Percentiles rank a stretch among this genome's conserved stretches.
phyloP scores from a whole-genome alignment of 352 stramenopile genomes.

The Pythium plurisporium region DNA sequence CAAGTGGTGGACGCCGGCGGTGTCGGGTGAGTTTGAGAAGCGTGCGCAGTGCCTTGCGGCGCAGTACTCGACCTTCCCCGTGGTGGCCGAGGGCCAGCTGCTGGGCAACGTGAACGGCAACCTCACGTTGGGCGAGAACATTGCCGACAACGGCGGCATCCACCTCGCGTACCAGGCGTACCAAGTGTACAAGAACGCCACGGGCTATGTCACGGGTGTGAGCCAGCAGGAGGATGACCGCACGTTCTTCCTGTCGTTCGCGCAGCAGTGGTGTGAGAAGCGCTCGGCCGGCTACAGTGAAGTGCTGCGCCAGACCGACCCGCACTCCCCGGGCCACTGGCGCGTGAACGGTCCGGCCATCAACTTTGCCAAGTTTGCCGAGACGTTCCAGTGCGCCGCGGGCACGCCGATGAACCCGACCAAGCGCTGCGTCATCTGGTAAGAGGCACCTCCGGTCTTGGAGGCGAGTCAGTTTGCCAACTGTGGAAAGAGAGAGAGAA shows the following conservation, averaged over 20 bases:
- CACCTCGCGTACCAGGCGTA: slow-evolving; percentile 83
- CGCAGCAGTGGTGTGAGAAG: slow-evolving; percentile 65
- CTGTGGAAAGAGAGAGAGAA: neutral
- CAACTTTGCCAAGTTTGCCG: slow-evolving; percentile 60
- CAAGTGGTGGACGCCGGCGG: slow-evolving; percentile 87
- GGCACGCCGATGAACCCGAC: slow-evolving; percentile 64
- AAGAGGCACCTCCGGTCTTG: neutral
- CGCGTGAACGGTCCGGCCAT: slow-evolving; percentile 62
- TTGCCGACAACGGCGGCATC: slow-evolving; percentile 88
- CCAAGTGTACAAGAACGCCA: slow-evolving; percentile 41
- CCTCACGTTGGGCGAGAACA: slow-evolving; percentile 81
- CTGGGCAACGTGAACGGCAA: slow-evolving; percentile 83
- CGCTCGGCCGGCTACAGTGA: slow-evolving; percentile 35
- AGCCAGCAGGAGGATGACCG: slow-evolving; percentile 34
- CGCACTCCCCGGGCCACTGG: slow-evolving; percentile 58
- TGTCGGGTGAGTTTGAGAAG: slow-evolving; percentile 41
- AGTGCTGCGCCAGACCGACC: slow-evolving; percentile 44
- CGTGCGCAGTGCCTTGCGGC: slow-evolving; percentile 50
- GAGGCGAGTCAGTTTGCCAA: neutral
- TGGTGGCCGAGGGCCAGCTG: slow-evolving; percentile 33
- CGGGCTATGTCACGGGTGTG: slow-evolving; percentile 5
- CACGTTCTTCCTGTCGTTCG: slow-evolving; percentile 69
- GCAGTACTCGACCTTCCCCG: slow-evolving; percentile 59
- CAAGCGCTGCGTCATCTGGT: slow-evolving; percentile 71
- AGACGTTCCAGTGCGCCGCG: slow-evolving; percentile 56